Conservation (phyloP, 768 basidiomycete species). For the Lentinus tigrinus region DNA sequence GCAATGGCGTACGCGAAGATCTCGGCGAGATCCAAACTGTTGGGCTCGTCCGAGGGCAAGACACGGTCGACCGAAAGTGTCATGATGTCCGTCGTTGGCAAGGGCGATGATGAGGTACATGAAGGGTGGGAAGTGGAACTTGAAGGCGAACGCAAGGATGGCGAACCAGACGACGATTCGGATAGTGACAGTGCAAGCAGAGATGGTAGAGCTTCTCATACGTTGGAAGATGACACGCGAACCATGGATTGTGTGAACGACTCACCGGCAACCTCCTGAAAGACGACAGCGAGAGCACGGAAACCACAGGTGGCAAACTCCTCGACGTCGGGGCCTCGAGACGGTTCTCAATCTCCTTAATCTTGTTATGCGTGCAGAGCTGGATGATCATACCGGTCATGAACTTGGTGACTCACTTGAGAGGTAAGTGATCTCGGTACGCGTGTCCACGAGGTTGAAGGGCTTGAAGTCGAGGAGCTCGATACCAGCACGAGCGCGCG, state of each 20-base stretch:
- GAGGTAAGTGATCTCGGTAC: slow-evolving; percentile 98
- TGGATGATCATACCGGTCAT: slow-evolving; percentile 99
- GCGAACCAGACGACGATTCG: slow-evolving; percentile 99
- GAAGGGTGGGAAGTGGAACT: slow-evolving; percentile 99
- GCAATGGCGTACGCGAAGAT: slow-evolving; percentile 95
- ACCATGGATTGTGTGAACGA: slow-evolving; percentile 97
- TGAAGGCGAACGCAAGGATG: slow-evolving; percentile 92
- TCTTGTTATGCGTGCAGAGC: slow-evolving; percentile 97
- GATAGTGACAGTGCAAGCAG: slow-evolving; percentile 93
- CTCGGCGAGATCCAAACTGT: slow-evolving; percentile 94
- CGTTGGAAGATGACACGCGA: slow-evolving; percentile 99
- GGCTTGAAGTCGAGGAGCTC: slow-evolving; percentile 98
- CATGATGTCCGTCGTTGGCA: slow-evolving; percentile 99
- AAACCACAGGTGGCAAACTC: slow-evolving; percentile 96
- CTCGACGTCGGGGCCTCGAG: slow-evolving; percentile 95
- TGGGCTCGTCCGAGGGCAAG: slow-evolving; percentile 87
- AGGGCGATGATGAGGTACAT: slow-evolving; percentile 98
- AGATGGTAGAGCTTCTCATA: slow-evolving; percentile 99
- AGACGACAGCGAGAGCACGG: slow-evolving; percentile 94
- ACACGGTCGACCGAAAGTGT: slow-evolving; percentile 96
- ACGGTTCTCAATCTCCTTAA: slow-evolving; percentile 83
- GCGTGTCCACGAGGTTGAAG: slow-evolving; percentile 99
- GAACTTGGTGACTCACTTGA: slow-evolving; percentile 99
- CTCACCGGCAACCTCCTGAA: slow-evolving; percentile 89
- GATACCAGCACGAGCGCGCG: slow-evolving; percentile 85